Conservation (phyloP, 257 asterid genomes). For the Salvia rosmarinus region DNA sequence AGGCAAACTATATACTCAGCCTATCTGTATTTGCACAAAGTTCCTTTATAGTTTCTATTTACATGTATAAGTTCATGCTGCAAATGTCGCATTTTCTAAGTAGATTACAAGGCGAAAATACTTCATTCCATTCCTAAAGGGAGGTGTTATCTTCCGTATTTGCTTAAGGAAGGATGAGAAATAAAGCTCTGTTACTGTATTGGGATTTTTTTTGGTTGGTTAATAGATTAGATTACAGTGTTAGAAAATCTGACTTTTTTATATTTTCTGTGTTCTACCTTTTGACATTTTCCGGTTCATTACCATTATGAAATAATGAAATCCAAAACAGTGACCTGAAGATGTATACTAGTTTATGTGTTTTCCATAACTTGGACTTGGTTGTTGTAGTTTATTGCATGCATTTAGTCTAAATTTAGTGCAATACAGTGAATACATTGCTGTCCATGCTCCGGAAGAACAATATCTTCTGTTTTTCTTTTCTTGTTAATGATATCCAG, state of each 20-base stretch:
- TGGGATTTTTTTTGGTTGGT: constrained; percentile 16
- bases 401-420: constrained; percentile 21
- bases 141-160: neutral
- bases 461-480: constrained; percentile 56
- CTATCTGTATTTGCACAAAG: neutral
- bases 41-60: constrained; percentile 4
- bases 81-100: no score
- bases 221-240: neutral
- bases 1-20: neutral
- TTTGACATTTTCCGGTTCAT: neutral
- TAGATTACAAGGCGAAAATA: neutral
- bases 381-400: constrained; percentile 20
- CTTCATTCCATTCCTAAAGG: neutral
- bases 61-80: neutral
- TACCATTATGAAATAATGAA: neutral
- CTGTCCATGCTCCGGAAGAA: constrained; percentile 37
- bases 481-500: constrained; percentile 81
- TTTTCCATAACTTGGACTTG: constrained; percentile 25
- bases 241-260: neutral
- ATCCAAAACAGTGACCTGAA: constrained; percentile 18
- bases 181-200: constrained; percentile 2
- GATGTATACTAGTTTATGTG: constrained; percentile 1
- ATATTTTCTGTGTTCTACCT: constrained; percentile 4
- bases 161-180: neutral
- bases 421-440: neutral